Percentiles rank a stretch among this genome's conserved stretches.
Evolutionary conservation across 208 protist genomes (phyloP).

Genomic region (Trypanosoma cruzi): DNA sequence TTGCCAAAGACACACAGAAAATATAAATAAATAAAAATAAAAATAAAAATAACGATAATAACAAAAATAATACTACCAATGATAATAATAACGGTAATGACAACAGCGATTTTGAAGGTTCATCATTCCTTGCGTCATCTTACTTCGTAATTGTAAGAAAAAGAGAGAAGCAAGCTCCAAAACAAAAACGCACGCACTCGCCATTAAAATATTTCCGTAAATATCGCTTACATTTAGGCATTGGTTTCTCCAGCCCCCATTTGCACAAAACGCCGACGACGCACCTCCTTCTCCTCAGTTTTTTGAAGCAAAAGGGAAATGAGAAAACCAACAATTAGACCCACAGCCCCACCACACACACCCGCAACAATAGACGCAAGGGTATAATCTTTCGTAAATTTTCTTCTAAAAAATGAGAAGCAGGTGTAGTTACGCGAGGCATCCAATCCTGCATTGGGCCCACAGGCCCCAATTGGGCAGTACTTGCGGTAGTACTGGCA

Average conservation of each 20-base stretch:
- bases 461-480: conserved; percentile 22
- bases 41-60: conserved; percentile 21
- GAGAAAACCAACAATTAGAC: conserved; percentile 20
- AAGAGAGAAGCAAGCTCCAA: conserved; percentile 2
- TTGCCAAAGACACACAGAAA: not conserved
- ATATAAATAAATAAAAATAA: conserved; percentile 10
- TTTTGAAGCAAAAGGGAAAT: conserved; percentile 12
- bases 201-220: too few relatives aligned
- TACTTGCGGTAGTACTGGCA: conserved; percentile 27
- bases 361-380: conserved; percentile 13
- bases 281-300: conserved; percentile 17
- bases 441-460: conserved; percentile 17
- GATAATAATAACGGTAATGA: not conserved
- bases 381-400: conserved; percentile 10
- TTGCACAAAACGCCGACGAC: conserved; percentile 5
- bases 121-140: too few relatives aligned
- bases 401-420: not conserved
- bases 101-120: not conserved
- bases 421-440: conserved; percentile 16
- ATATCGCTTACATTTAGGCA: too few relatives aligned
- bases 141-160: conserved; percentile 10
- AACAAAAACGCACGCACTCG: conserved; percentile 24
- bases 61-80: conserved; percentile 1
- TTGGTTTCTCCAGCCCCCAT: not conserved
- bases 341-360: conserved; percentile 6